Evolutionary conservation across 1,284 basidiomycete species (phyloP).

Genomic region (Fistulina hepatica): DNA sequence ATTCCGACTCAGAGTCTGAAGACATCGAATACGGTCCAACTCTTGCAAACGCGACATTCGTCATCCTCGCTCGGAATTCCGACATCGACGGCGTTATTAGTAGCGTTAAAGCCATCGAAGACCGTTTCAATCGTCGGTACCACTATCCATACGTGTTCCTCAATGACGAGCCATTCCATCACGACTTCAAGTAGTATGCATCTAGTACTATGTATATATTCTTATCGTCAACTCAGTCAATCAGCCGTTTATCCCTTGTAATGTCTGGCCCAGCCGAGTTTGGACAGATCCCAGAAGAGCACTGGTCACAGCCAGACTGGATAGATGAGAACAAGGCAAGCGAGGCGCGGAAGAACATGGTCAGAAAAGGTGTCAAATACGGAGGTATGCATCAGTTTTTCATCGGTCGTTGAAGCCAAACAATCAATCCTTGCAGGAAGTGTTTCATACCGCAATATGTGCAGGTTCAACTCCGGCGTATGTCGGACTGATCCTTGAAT

Average conservation of each 20-base stretch:
- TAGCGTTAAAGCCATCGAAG: slow-evolving; percentile 25
- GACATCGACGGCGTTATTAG: slow-evolving; percentile 34
- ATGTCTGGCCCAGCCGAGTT: slow-evolving; percentile 10
- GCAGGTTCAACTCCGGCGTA: slow-evolving; percentile 90
- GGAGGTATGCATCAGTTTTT: slow-evolving; percentile 35
- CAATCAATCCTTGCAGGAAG: slow-evolving; percentile 25
- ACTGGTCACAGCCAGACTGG: slow-evolving; percentile 39
- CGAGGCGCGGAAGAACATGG: slow-evolving; percentile 53
- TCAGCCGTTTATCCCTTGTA: slow-evolving; percentile 9
- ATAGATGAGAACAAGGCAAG: slow-evolving; percentile 62
- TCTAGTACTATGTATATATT: background rate
- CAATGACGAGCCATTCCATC: slow-evolving; percentile 38
- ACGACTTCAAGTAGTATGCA: slow-evolving; percentile 35
- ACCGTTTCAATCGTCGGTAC: slow-evolving; percentile 36
- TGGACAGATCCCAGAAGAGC: slow-evolving; percentile 12
- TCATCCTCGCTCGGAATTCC: slow-evolving; percentile 38
- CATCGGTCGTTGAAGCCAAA: slow-evolving; percentile 2
- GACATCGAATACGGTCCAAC: slow-evolving; percentile 1
- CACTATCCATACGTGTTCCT: slow-evolving; percentile 40
- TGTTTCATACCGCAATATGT: slow-evolving; percentile 65
- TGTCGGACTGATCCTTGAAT: slow-evolving; percentile 7
- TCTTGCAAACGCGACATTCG: slow-evolving; percentile 38
- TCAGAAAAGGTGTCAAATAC: slow-evolving; percentile 63
- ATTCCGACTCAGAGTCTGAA: background rate
- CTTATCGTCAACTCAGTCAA: background rate